phyloP scores from a whole-genome alignment of 768 basidiomycete species.

The Pisolithus sp. region DNA sequence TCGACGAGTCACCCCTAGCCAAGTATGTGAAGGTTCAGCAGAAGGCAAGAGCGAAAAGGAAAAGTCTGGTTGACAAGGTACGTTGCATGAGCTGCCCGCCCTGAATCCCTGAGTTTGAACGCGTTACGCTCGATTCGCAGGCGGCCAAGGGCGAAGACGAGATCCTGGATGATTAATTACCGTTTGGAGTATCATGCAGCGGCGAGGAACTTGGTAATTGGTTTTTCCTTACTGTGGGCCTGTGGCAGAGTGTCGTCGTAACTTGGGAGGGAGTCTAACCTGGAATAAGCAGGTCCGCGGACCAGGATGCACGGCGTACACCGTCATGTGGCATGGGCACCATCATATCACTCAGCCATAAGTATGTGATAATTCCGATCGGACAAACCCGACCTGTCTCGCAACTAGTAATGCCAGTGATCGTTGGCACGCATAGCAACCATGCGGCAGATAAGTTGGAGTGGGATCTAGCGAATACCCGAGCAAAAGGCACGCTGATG shows the following conservation, averaged over 20 bases:
- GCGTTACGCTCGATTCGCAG: slow-evolving; percentile 31
- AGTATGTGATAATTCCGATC: background rate
- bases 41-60: slow-evolving; percentile 73
- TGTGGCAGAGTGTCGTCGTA: background rate
- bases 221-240: background rate
- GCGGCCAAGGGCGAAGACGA: slow-evolving; percentile 67
- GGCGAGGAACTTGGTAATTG: background rate
- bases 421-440: no score
- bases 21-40: slow-evolving; percentile 76
- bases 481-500: no score
- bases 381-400: background rate
- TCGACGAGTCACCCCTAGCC: slow-evolving; percentile 70
- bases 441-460: no score
- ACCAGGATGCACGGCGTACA: background rate
- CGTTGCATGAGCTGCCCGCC: slow-evolving; percentile 3
- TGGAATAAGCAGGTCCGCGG: slow-evolving; percentile 1
- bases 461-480: no score
- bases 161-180: slow-evolving; percentile 45
- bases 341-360: no score
- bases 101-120: slow-evolving; percentile 2
- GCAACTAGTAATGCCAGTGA: background rate
- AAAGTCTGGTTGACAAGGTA: slow-evolving; percentile 71
- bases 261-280: background rate
- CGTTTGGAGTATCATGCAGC: background rate
- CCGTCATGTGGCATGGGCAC: no score